Evolutionary conservation across 2,329 filamentous ascomycete genomes (phyloP).

Genomic region (Penicillium decumbens): DNA sequence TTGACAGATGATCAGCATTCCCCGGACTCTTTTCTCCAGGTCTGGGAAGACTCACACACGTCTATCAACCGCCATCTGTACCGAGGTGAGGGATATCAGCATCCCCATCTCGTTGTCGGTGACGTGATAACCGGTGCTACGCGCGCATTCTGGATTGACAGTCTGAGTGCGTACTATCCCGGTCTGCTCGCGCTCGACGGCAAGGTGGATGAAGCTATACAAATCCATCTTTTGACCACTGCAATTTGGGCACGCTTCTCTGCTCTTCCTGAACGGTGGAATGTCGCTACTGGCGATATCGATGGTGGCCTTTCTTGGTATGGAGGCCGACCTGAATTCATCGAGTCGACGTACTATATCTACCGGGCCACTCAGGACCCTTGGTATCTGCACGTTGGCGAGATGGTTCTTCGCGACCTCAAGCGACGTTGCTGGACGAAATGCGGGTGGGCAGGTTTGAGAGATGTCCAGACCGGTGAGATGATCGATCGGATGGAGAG

Average conservation of each 20-base stretch:
- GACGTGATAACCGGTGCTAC: constrained; percentile 84
- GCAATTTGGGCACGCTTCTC: constrained; percentile 92
- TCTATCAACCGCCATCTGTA: constrained; percentile 91
- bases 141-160: constrained; percentile 92
- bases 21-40: constrained; percentile 70
- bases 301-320: constrained; percentile 90
- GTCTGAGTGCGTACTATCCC: constrained; percentile 90
- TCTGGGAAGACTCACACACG: constrained; percentile 80
- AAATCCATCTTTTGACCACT: constrained; percentile 83
- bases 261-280: constrained; percentile 93
- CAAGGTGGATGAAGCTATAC: constrained; percentile 83
- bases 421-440: constrained; percentile 80
- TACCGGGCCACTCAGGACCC: constrained; percentile 89
- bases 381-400: constrained; percentile 92
- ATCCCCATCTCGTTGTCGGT: constrained; percentile 89
- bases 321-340: constrained; percentile 91
- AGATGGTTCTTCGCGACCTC: constrained; percentile 91
- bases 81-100: constrained; percentile 66
- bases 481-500: constrained; percentile 96
- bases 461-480: constrained; percentile 76
- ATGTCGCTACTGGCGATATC: constrained; percentile 73
- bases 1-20: constrained; percentile 64
- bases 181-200: constrained; percentile 81
- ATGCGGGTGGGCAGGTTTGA: constrained; percentile 89
- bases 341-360: constrained; percentile 95